A percentile compares a stretch with the other conserved stretches of the same genome.
phyloP scores from a whole-genome alignment of 257 asterid species.

The Euphrasia confusa region DNA sequence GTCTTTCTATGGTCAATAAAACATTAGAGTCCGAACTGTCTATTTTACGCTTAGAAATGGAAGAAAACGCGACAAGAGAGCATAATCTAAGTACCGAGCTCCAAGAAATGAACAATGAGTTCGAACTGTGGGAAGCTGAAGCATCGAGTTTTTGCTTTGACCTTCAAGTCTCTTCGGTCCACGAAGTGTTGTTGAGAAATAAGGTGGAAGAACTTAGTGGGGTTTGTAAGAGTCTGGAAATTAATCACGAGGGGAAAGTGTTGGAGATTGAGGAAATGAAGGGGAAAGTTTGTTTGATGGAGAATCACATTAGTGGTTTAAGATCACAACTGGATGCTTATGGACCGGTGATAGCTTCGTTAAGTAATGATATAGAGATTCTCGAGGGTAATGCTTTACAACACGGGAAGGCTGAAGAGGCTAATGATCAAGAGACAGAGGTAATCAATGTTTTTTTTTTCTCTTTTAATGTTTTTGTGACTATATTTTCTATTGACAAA shows the following conservation, averaged over 20 bases:
- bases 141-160: conserved; percentile 74
- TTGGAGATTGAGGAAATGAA: conserved; percentile 60
- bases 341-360: conserved; percentile 54
- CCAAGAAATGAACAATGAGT: conserved; percentile 46
- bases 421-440: conserved; percentile 46
- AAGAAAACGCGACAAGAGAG: conserved; percentile 51
- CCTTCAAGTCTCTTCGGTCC: conserved; percentile 71
- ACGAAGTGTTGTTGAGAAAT: conserved; percentile 56
- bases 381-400: conserved; percentile 58
- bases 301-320: conserved; percentile 50
- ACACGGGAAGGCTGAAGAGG: conserved; percentile 37
- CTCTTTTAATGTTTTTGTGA: too few relatives aligned
- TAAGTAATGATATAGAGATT: conserved; percentile 58
- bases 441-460: conserved; percentile 29
- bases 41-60: conserved; percentile 50
- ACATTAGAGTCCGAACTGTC: conserved; percentile 50
- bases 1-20: conserved; percentile 45
- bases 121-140: conserved; percentile 81
- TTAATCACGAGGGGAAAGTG: conserved; percentile 39
- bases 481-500: too few relatives aligned
- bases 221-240: conserved; percentile 47
- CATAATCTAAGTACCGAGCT: conserved; percentile 20
- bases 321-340: conserved; percentile 52
- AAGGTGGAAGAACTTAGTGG: conserved; percentile 74
- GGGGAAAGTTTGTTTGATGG: conserved; percentile 46